Conservation (phyloP, 352 stramenopile genomes). For the Achlya hypogyna region DNA sequence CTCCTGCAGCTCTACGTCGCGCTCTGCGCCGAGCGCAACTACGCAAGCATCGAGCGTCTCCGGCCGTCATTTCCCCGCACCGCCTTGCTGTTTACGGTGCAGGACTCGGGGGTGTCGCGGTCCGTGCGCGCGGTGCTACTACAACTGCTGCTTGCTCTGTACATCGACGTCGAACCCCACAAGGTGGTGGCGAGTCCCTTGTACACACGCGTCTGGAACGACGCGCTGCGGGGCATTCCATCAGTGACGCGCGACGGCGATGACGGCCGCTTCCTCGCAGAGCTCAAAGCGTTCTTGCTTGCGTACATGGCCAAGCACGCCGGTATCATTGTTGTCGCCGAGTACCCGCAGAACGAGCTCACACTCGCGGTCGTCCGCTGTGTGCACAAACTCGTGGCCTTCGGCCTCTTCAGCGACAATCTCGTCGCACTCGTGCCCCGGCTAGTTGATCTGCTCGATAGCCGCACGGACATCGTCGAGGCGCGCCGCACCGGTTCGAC, state of each 20-base stretch:
- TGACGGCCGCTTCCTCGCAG: slow-evolving; percentile 42
- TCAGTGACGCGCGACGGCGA: background rate
- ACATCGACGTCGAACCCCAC: slow-evolving; percentile 63
- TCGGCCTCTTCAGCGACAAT: slow-evolving; percentile 55
- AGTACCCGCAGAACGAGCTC: slow-evolving; percentile 53
- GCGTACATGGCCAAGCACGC: slow-evolving; percentile 36
- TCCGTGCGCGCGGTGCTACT: slow-evolving; percentile 58
- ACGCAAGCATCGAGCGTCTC: slow-evolving; percentile 63
- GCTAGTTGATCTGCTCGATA: slow-evolving; percentile 32
- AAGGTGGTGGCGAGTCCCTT: slow-evolving; percentile 46
- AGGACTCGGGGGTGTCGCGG: slow-evolving; percentile 36
- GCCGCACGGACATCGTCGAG: slow-evolving; percentile 33
- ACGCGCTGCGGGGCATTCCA: slow-evolving; percentile 27
- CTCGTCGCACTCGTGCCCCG: slow-evolving; percentile 25
- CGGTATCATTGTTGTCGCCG: slow-evolving; percentile 39
- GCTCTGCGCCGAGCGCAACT: slow-evolving; percentile 64
- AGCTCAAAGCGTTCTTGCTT: slow-evolving; percentile 37
- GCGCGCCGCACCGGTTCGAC: background rate
- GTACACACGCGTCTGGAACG: slow-evolving; percentile 61
- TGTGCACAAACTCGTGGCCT: slow-evolving; percentile 50
- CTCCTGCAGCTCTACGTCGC: slow-evolving; percentile 61
- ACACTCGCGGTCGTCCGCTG: slow-evolving; percentile 43
- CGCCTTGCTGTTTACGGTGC: slow-evolving; percentile 36
- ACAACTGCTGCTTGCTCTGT: slow-evolving; percentile 51
- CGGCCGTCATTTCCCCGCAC: slow-evolving; percentile 49